phyloP scores from a whole-genome alignment of 2,329 filamentous ascomycete species.

The Ceratocystis papillata region DNA sequence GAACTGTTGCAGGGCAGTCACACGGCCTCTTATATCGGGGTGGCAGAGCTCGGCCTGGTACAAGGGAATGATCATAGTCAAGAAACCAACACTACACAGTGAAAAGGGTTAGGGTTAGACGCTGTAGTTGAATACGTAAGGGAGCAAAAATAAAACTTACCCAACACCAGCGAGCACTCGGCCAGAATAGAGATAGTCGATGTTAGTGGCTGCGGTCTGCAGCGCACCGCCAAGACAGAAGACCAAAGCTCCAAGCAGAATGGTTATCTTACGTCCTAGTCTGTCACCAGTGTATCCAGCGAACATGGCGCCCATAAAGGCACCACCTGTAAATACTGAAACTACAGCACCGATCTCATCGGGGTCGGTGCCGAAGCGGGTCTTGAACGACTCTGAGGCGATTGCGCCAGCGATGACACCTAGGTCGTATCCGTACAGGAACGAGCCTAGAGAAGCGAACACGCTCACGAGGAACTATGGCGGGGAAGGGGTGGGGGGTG shows the following conservation, averaged over 20 bases:
- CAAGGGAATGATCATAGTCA: slow-evolving; percentile 40
- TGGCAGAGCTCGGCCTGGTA: slow-evolving; percentile 74
- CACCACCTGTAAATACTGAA: slow-evolving; percentile 66
- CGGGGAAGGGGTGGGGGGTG: neutral
- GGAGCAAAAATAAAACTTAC: slow-evolving; percentile 26
- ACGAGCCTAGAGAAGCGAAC: slow-evolving; percentile 46
- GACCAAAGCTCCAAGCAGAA: slow-evolving; percentile 57
- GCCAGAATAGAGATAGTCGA: slow-evolving; percentile 57
- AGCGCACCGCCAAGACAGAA: slow-evolving; percentile 63
- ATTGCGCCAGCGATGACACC: slow-evolving; percentile 45
- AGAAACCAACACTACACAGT: slow-evolving; percentile 36
- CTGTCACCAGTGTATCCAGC: slow-evolving; percentile 54
- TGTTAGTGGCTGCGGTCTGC: slow-evolving; percentile 54
- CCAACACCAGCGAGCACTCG: slow-evolving; percentile 57
- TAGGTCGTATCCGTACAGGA: slow-evolving; percentile 47
- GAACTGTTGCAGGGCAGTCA: slow-evolving; percentile 69
- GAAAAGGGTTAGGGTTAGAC: neutral
- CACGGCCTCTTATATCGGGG: slow-evolving; percentile 62
- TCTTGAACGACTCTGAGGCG: slow-evolving; percentile 37
- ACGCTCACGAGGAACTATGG: slow-evolving; percentile 41
- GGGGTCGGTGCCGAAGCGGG: slow-evolving; percentile 21
- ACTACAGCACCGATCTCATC: slow-evolving; percentile 55
- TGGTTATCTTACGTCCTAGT: slow-evolving; percentile 60
- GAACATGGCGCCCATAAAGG: slow-evolving; percentile 56
- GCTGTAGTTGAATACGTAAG: too few relatives aligned